Percentiles rank a stretch among this genome's conserved stretches.
These are phyloP conservation scores for Penicillium sp. DNA, from an alignment of 2,329 filamentous ascomycete genomes.

Conservation along the genomic window DNA sequence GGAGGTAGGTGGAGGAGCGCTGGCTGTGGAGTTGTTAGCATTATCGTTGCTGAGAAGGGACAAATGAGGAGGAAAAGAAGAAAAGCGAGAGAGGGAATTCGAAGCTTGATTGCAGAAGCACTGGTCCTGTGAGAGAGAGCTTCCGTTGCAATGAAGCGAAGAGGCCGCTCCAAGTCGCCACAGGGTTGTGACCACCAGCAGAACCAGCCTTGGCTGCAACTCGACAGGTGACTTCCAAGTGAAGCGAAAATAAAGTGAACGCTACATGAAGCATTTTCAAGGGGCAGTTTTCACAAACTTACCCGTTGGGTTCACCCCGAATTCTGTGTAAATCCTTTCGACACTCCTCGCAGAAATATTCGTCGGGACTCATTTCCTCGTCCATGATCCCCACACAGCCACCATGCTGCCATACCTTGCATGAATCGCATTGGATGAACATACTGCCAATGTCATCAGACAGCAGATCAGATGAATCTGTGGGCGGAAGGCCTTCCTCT, in stretches of 20 bases:
- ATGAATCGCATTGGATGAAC: conserved; percentile 97
- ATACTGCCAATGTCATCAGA: conserved; percentile 89
- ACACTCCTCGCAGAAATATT: conserved; percentile 98
- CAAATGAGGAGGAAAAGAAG: background rate
- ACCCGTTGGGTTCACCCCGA: conserved; percentile 82
- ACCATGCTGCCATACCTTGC: conserved; percentile 98
- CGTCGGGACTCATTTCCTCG: conserved; percentile 88
- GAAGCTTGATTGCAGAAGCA: background rate
- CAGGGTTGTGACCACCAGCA: conserved; percentile 4
- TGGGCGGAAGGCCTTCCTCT: conserved; percentile 63
- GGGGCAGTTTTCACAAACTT: conserved; percentile 49
- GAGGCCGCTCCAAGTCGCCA: conserved; percentile 7
- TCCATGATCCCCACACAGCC: conserved; percentile 97
- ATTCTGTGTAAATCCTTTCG: conserved; percentile 89
- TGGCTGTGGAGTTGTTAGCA: conserved; percentile 56
- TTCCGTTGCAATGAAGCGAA: background rate
- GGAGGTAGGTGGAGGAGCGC: conserved; percentile 68
- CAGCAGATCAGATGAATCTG: conserved; percentile 64
- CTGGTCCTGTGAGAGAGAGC: background rate
- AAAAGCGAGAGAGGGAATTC: conserved; percentile 6
- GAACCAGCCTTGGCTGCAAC: background rate
- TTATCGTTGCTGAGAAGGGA: conserved; percentile 11
- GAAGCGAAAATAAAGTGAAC: conserved; percentile 6
- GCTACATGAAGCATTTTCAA: background rate
- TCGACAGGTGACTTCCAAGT: conserved; percentile 4